Percentiles rank a stretch among this genome's conserved stretches.
These are phyloP conservation scores for Plantago rigida DNA, from an alignment of 305 asterid species.

Conservation along the genomic window DNA sequence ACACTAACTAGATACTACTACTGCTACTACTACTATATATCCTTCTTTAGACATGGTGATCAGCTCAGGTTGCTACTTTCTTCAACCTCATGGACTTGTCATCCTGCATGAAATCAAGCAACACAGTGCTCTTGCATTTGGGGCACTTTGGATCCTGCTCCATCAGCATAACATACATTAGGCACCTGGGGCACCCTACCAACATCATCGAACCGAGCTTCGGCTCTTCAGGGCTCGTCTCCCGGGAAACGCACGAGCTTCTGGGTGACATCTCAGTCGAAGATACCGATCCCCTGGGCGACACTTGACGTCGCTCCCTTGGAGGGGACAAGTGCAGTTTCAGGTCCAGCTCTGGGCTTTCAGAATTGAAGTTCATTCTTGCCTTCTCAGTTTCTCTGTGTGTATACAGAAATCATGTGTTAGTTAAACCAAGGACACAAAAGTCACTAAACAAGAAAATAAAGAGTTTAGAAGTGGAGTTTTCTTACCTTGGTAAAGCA, in stretches of 20 bases:
- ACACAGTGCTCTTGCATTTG: constrained; percentile 53
- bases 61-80: constrained; percentile 19
- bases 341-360: constrained; percentile 38
- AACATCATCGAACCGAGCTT: constrained; percentile 41
- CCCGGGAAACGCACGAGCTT: constrained; percentile 54
- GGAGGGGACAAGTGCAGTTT: constrained; percentile 40
- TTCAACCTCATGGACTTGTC: constrained; percentile 24
- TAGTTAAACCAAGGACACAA: not conserved
- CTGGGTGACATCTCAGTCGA: constrained; percentile 37
- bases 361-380: constrained; percentile 31
- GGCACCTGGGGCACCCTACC: constrained; percentile 63
- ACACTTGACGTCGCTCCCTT: constrained; percentile 26
- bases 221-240: constrained; percentile 34
- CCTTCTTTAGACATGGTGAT: not conserved
- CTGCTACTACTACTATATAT: not conserved
- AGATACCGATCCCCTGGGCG: constrained; percentile 22
- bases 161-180: constrained; percentile 54
- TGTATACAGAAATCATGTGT: not conserved
- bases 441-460: constrained; percentile 12
- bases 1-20: not conserved
- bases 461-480: not conserved
- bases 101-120: constrained; percentile 48
- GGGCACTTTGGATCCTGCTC: constrained; percentile 55
- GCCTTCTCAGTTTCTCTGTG: not conserved
- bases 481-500: constrained; percentile 23